Evolutionary conservation across 169 alveolate genomes (phyloP), one percentile per base, ranked within the genome.

Genomic region (Plasmodium gallinaceum): DNA sequence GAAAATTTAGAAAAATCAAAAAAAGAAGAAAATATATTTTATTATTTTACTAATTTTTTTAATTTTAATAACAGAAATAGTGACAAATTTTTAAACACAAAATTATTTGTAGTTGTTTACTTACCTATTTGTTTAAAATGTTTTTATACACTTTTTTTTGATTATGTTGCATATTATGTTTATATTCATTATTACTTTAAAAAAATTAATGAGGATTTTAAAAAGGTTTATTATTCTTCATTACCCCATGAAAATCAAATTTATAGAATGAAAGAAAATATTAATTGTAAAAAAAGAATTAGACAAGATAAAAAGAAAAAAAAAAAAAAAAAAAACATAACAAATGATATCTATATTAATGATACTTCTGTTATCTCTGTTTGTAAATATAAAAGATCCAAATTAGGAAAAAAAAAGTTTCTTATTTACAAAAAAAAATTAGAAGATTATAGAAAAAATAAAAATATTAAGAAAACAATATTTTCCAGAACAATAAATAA

Each of bases 51-150:
- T 6, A 65, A 71, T 24, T 70, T 86, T 22, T 86, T 86, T 73
- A 60, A 86, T 86, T 70, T 86, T 70, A 70, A 70, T 64, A 70
- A 18, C 18, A 86, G 62, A 48, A 70, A 48, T 58, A 75, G 61
- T 60, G 92, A 86, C 45, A 71, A 86, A 37, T 70, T 86, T 20
- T 58, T 86, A 58, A 86, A 71, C 45, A 86, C 78, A 14, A 86
- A 86, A 70, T 70, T 86, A 64, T 86, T 86, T 60, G 87, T 86
- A 16, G 76, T 86, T 58, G 78, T 86, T 51, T 86, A 86, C 22
- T 46, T 86, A 7, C 92, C 92, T 70, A 52, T 86, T 18, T 86
- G 92, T 42, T 86, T 86, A 45, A 86, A 86, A 60, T 86, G 92
- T 64, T 69, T 86, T 54, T 86, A 86, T 51, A 86, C 92, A 2